These are phyloP conservation scores for Ganoderma leucocontextum DNA, from an alignment of 1,284 basidiomycete genomes.

Conservation along the genomic window DNA sequence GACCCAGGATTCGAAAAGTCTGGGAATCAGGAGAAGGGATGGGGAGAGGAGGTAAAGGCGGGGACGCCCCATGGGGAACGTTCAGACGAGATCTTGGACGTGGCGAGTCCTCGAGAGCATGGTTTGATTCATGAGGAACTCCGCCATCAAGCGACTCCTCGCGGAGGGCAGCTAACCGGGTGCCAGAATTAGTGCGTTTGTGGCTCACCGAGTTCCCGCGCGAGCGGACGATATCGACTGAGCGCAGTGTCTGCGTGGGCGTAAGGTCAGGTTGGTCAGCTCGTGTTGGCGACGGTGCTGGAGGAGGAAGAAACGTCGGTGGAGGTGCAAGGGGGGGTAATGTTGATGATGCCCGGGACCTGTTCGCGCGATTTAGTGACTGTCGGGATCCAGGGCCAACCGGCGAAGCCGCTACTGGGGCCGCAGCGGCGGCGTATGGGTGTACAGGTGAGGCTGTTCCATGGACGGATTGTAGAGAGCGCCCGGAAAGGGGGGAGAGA, in stretches of 20 bases:
- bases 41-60: slow-evolving; percentile 73
- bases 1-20: slow-evolving; percentile 45
- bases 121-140: slow-evolving; percentile 20
- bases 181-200: slow-evolving; percentile 62
- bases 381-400: slow-evolving; percentile 29
- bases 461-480: slow-evolving; percentile 24
- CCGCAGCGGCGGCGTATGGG: slow-evolving; percentile 39
- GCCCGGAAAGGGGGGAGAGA: slow-evolving; percentile 36
- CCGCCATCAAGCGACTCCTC: slow-evolving; percentile 59
- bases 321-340: slow-evolving; percentile 74
- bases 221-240: slow-evolving; percentile 49
- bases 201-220: slow-evolving; percentile 62
- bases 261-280: slow-evolving; percentile 43
- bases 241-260: slow-evolving; percentile 34
- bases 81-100: slow-evolving; percentile 36
- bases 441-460: slow-evolving; percentile 34
- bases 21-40: slow-evolving; percentile 51
- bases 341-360: slow-evolving; percentile 63
- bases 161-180: slow-evolving; percentile 62
- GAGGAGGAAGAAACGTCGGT: slow-evolving; percentile 68
- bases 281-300: slow-evolving; percentile 54
- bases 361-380: slow-evolving; percentile 37
- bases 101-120: slow-evolving; percentile 37
- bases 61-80: slow-evolving; percentile 50
- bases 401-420: slow-evolving; percentile 30